phyloP scores from a whole-genome alignment of 1,284 basidiomycete genomes.

The Cryptococcus sp. region DNA sequence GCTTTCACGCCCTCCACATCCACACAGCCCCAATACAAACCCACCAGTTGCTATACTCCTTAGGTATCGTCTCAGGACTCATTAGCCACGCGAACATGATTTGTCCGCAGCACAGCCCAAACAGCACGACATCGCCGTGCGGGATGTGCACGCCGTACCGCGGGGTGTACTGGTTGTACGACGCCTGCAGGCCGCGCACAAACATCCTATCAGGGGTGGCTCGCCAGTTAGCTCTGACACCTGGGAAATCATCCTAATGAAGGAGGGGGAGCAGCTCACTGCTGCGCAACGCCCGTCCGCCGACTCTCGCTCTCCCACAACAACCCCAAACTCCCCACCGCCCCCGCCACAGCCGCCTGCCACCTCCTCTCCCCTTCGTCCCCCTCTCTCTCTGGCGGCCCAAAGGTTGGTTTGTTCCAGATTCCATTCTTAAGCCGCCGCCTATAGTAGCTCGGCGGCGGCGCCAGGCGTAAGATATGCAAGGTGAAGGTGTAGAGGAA shows the following conservation, averaged over 20 bases:
- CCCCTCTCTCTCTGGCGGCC: conserved; percentile 55
- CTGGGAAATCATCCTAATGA: not conserved
- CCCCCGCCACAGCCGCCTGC: conserved; percentile 85
- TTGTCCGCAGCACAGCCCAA: conserved; percentile 79
- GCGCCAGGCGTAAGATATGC: conserved; percentile 73
- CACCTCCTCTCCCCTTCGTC: conserved; percentile 59
- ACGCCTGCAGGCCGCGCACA: conserved; percentile 49
- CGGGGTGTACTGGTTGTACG: conserved; percentile 52
- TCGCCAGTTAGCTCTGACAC: too few species aligned
- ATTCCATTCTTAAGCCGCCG: conserved; percentile 36
- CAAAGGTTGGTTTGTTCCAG: conserved; percentile 39
- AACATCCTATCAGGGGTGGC: conserved; percentile 37
- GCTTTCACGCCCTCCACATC: not conserved
- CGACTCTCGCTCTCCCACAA: conserved; percentile 73
- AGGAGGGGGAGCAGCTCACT: conserved; percentile 49
- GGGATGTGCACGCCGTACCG: conserved; percentile 64
- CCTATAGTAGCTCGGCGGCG: conserved; percentile 56
- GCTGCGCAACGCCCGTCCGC: conserved; percentile 76
- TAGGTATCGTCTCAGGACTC: conserved; percentile 75
- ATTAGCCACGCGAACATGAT: conserved; percentile 82
- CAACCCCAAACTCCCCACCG: conserved; percentile 70
- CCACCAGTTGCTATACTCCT: conserved; percentile 71
- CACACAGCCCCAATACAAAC: conserved; percentile 20
- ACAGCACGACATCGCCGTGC: conserved; percentile 78
- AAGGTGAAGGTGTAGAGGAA: conserved; percentile 76